Conservation (phyloP, 805 yeast genomes). For the Candida pseudoglaebosa region DNA sequence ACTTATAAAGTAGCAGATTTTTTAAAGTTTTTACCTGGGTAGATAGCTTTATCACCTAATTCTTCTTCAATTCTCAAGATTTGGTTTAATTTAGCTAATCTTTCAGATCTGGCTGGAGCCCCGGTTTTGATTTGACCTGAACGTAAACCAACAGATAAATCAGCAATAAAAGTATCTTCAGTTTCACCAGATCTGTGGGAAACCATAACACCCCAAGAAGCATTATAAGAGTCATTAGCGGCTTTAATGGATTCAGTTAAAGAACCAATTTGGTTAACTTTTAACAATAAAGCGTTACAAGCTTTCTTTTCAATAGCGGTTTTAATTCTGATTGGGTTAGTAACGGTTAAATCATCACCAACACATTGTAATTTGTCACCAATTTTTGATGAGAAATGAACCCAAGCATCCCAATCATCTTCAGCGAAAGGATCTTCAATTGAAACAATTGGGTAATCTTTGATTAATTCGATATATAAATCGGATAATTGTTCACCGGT, state of each 20-base stretch:
- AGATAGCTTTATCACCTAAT: conserved; percentile 95
- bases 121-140: conserved; percentile 99
- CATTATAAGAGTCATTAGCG: conserved; percentile 90
- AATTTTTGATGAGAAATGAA: conserved; percentile 69
- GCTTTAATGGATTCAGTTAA: conserved; percentile 95
- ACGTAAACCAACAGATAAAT: conserved; percentile 96
- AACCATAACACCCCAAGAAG: conserved; percentile 99
- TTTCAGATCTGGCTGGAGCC: conserved; percentile 99
- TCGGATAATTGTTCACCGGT: conserved; percentile 83
- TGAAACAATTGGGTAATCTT: conserved; percentile 95
- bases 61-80: conserved; percentile 97
- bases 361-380: conserved; percentile 81
- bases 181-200: conserved; percentile 99
- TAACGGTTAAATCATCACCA: conserved; percentile 97
- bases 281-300: conserved; percentile 89
- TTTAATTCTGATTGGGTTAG: conserved; percentile 93
- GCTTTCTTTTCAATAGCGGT: conserved; percentile 96
- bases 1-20: conserved; percentile 37
- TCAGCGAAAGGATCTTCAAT: conserved; percentile 99
- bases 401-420: conserved; percentile 99
- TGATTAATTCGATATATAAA: conserved; percentile 73
- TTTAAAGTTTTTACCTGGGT: conserved; percentile 93
- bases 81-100: conserved; percentile 99
- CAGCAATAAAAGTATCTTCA: conserved; percentile 98
- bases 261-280: conserved; percentile 99